Evolutionary conservation across 78 protist genomes (phyloP).

Genomic region (Capsaspora owczarzaki): DNA sequence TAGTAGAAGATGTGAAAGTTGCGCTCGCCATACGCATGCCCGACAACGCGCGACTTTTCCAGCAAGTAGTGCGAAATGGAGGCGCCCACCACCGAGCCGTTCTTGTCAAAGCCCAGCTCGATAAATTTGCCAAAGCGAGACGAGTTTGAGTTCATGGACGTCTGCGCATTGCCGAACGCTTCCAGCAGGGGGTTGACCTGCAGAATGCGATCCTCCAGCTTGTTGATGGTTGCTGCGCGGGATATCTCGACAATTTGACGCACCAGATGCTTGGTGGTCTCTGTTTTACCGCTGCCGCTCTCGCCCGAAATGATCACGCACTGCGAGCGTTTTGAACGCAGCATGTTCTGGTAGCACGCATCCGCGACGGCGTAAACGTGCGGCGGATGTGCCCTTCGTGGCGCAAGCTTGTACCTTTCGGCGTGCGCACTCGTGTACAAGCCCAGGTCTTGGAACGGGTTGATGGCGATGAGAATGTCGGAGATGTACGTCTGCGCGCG

Average conservation of each 20-base stretch:
- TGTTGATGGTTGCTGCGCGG: not conserved
- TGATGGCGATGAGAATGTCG: constrained; percentile 69
- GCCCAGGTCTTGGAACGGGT: constrained; percentile 60
- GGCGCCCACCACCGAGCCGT: constrained; percentile 18
- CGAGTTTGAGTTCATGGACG: constrained; percentile 25
- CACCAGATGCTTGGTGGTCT: constrained; percentile 25
- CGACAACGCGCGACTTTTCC: constrained; percentile 36
- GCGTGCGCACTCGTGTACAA: not conserved
- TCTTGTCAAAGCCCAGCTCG: constrained; percentile 18
- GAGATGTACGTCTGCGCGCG: constrained; percentile 65
- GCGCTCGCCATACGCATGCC: constrained; percentile 37
- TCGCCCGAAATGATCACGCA: constrained; percentile 50
- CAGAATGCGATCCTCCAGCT: constrained; percentile 33
- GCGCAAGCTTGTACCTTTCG: constrained; percentile 8
- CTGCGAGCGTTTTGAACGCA: constrained; percentile 42
- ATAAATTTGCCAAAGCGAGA: constrained; percentile 55
- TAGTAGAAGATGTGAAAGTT: constrained; percentile 63
- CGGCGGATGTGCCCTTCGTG: constrained; percentile 35
- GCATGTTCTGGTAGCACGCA: constrained; percentile 38
- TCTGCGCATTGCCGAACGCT: constrained; percentile 76
- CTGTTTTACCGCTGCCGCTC: constrained; percentile 61
- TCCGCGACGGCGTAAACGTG: constrained; percentile 72
- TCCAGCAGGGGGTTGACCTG: constrained; percentile 77
- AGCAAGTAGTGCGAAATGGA: constrained; percentile 2
- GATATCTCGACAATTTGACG: too few relatives aligned